phyloP scores from a whole-genome alignment of 2,329 filamentous ascomycete species.

The Aspergillus carbonarius region DNA sequence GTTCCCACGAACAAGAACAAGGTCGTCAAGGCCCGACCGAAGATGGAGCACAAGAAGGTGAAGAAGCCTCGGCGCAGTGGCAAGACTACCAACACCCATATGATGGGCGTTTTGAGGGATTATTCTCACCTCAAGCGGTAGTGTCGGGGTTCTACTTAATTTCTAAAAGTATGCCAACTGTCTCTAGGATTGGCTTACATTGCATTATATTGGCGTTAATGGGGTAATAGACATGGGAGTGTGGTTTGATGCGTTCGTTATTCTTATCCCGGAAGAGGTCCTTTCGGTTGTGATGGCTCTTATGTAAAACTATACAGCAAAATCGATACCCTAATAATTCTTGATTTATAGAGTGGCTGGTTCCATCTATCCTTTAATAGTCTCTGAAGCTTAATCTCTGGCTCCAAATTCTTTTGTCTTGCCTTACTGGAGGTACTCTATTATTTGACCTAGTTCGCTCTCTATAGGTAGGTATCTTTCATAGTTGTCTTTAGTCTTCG shows the following conservation, averaged over 20 bases:
- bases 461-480: too few relatives aligned
- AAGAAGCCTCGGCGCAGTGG: constrained; percentile 72
- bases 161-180: neutral
- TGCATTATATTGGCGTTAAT: constrained; percentile 9
- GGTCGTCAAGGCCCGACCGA: constrained; percentile 56
- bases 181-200: neutral
- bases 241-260: neutral
- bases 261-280: neutral
- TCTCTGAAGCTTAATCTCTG: too few relatives aligned
- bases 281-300: constrained; percentile 12
- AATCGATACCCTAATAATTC: constrained; percentile 5
- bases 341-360: neutral
- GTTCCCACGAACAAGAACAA: constrained; percentile 83
- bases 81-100: constrained; percentile 85
- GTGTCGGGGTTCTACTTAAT: neutral
- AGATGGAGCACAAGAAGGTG: constrained; percentile 65
- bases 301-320: constrained; percentile 12
- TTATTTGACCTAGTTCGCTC: too few relatives aligned
- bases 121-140: constrained; percentile 54
- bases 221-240: neutral
- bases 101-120: constrained; percentile 78
- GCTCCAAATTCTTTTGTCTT: too few relatives aligned
- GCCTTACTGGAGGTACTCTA: too few relatives aligned
- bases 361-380: too few relatives aligned
- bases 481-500: neutral